Conservation (phyloP, 805 yeast genomes). For the Cyberlindnera subsufficiens region DNA sequence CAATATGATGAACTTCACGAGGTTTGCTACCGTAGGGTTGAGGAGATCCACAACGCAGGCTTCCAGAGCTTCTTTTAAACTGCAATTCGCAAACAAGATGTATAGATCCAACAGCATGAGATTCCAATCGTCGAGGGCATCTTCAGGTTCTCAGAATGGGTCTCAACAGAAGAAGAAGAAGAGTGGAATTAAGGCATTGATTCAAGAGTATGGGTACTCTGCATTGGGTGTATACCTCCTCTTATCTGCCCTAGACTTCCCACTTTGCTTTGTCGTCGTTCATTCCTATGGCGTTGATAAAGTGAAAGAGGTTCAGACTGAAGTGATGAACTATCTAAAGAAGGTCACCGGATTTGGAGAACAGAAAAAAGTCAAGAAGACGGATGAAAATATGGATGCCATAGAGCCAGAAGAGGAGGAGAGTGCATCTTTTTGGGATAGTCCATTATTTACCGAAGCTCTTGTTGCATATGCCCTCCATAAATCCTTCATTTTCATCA, state of each 20-base stretch:
- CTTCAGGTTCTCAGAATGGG: neutral
- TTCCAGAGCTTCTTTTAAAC: neutral
- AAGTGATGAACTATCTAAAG: conserved; percentile 39
- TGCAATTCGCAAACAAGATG: conserved; percentile 4
- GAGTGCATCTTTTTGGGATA: conserved; percentile 17
- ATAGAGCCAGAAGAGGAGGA: conserved; percentile 8
- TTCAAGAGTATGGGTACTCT: conserved; percentile 85
- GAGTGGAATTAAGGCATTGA: conserved; percentile 46
- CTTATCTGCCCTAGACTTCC: conserved; percentile 71
- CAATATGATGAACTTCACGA: too few species aligned
- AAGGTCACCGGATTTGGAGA: conserved; percentile 49
- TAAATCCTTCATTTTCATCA: conserved; percentile 74
- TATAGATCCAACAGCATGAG: conserved; percentile 5
- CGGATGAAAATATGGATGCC: conserved; percentile 7
- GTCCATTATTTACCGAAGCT: conserved; percentile 70
- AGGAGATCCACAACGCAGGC: neutral
- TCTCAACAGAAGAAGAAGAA: conserved; percentile 13
- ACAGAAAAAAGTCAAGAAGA: conserved; percentile 17
- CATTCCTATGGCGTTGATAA: conserved; percentile 84
- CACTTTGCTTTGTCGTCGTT: conserved; percentile 75
- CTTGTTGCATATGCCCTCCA: conserved; percentile 91
- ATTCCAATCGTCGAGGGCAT: conserved; percentile 9
- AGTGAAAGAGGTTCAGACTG: conserved; percentile 61
- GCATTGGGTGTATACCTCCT: conserved; percentile 82
- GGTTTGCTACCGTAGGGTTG: neutral